These are phyloP conservation scores for Boletus sp. DNA, from an alignment of 768 basidiomycete genomes.

Conservation along the genomic window DNA sequence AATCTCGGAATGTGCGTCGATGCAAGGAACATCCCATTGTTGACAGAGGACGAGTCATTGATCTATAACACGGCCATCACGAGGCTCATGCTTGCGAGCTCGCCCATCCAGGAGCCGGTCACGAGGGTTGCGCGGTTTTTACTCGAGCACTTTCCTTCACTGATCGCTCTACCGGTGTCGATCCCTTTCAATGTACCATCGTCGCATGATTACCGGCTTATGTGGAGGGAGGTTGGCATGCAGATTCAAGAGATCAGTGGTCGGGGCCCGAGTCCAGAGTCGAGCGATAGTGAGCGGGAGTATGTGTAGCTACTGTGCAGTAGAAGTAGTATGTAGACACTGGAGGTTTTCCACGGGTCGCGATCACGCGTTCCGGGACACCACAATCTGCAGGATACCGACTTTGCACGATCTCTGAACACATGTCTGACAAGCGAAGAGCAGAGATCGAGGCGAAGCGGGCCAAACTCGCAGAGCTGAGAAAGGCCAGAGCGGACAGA, in stretches of 20 bases:
- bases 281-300: not conserved
- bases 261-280: not conserved
- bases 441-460: constrained; percentile 91
- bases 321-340: not conserved
- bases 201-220: not conserved
- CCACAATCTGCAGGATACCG: not conserved
- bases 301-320: not conserved
- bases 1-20: constrained; percentile 1
- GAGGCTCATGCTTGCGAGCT: not conserved
- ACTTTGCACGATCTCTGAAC: not conserved
- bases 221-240: not conserved
- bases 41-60: not conserved
- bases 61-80: constrained; percentile 1
- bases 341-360: constrained; percentile 17
- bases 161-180: not conserved
- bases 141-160: constrained; percentile 3
- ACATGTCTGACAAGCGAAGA: constrained; percentile 65
- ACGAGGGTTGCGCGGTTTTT: not conserved
- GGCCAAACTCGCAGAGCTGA: constrained; percentile 80
- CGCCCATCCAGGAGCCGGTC: not conserved
- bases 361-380: not conserved
- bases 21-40: not conserved
- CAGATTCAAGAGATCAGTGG: not conserved
- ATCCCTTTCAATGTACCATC: no score
- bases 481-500: constrained; percentile 71